Evolutionary conservation across 2,329 filamentous ascomycete species (phyloP).

Genomic region (Albophoma yamanashiensis): DNA sequence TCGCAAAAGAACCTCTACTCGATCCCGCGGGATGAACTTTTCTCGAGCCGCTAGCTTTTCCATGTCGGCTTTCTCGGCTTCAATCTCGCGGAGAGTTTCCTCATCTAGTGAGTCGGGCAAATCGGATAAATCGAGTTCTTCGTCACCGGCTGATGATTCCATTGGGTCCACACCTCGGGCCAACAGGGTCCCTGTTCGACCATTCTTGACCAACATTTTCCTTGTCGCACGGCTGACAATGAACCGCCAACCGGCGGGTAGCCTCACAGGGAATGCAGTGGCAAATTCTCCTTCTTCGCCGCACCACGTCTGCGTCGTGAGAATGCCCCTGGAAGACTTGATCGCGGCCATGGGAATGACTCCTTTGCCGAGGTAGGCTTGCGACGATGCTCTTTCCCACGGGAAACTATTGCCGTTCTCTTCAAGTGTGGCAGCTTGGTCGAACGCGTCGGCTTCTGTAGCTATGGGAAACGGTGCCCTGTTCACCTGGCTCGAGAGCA

Average conservation of each 20-base stretch:
- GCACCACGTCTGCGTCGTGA: conserved; percentile 13
- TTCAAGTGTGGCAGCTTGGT: background rate
- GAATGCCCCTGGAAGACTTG: conserved; percentile 8
- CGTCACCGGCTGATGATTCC: conserved; percentile 15
- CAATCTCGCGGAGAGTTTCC: conserved; percentile 50
- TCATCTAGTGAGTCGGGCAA: conserved; percentile 31
- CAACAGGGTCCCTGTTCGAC: conserved; percentile 5
- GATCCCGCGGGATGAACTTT: conserved; percentile 26
- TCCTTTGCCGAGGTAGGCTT: conserved; percentile 25
- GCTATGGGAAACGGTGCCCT: conserved; percentile 1
- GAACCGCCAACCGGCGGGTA: conserved; percentile 31
- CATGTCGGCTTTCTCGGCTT: conserved; percentile 26
- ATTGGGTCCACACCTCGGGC: conserved; percentile 4
- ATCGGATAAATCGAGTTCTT: conserved; percentile 32
- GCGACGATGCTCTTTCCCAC: conserved; percentile 11
- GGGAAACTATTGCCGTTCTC: background rate
- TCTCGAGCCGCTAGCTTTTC: conserved; percentile 5
- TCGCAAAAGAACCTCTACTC: conserved; percentile 42
- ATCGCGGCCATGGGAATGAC: conserved; percentile 14
- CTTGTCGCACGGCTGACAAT: conserved; percentile 31
- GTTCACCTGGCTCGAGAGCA: conserved; percentile 7
- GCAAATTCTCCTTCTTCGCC: conserved; percentile 14
- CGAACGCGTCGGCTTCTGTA: conserved; percentile 2
- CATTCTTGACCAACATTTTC: conserved; percentile 23
- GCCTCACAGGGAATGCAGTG: conserved; percentile 10